Evolutionary conservation across 2,329 filamentous ascomycete species (phyloP), one percentile per base, ranked within the genome.

Genomic region (Torrubiella hemipterigena): DNA sequence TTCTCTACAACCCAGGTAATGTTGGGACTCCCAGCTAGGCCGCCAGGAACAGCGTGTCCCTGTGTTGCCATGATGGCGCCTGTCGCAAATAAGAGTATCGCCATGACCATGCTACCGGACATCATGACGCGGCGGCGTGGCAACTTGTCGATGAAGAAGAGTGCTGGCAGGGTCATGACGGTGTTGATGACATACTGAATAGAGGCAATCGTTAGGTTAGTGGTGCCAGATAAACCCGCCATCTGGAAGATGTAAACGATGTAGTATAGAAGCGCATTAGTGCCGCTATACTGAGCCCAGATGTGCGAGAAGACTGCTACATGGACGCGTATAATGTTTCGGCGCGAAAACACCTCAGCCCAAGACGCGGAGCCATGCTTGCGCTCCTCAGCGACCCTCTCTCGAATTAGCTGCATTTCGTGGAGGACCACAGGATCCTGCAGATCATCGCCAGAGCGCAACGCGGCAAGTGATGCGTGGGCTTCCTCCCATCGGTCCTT

Each of bases 51-150:
- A 7, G 44, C 36, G 14, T 45, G 35, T 31, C 62, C 63, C 35
- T 61, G 56, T 6, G 47, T 53, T 6, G 57, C 61, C 46, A 69
- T 61, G 24, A 66, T 49, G 14, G 52, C 65, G 9, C 59, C 66
- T 18, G 66, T 65, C 7, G 63, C 48, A 32, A 63, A 67, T 34
- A 67, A 63, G 29, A 61, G 77, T 7, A 70, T 38, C 8, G 61
- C 69, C 75, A 80, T 79, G 15, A 71, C 70, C 23, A 77, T 54
- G 22, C 60, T 69, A 43, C 75, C 74, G n/a, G 62, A 56, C 36
- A 78, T 70, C 39, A 80, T 65, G 29, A 79, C 57, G 39, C 69
- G 67, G 36, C 74, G 75, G 36, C 75, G 64, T 17, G 74, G 74
- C n/a, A 63, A 58, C 12, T 49, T 55, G 37, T 69, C 65, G 30